phyloP scores from a whole-genome alignment of 1,139 yeast species.

The Suhomyces wounanorum region DNA sequence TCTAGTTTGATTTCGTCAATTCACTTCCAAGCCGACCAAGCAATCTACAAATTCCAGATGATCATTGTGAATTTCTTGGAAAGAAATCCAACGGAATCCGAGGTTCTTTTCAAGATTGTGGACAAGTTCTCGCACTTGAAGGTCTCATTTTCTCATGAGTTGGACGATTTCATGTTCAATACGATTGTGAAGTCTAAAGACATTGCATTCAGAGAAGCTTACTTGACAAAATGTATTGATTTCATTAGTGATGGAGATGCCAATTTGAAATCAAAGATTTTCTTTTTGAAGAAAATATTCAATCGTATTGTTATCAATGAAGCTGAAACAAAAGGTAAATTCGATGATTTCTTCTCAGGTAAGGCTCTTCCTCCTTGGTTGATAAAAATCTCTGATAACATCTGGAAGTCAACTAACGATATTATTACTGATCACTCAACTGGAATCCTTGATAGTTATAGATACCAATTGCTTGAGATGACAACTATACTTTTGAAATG shows the following conservation, averaged over 20 bases:
- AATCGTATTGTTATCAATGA: constrained; percentile 69
- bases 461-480: constrained; percentile 78
- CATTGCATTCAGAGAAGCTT: constrained; percentile 47
- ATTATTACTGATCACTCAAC: constrained; percentile 59
- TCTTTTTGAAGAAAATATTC: constrained; percentile 62
- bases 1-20: constrained; percentile 58
- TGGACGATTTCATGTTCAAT: constrained; percentile 62
- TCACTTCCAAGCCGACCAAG: constrained; percentile 75
- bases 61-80: constrained; percentile 54
- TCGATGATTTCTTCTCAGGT: constrained; percentile 50
- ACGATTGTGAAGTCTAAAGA: constrained; percentile 57
- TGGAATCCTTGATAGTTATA: constrained; percentile 72
- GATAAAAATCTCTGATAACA: constrained; percentile 54
- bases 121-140: constrained; percentile 50
- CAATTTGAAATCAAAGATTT: constrained; percentile 58
- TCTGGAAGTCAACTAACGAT: constrained; percentile 72
- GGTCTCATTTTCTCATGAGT: constrained; percentile 45
- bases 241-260: constrained; percentile 43
- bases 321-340: constrained; percentile 50
- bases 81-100: constrained; percentile 30
- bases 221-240: constrained; percentile 54
- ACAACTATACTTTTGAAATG: constrained; percentile 76
- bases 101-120: constrained; percentile 49
- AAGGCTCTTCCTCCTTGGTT: constrained; percentile 57
- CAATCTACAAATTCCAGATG: constrained; percentile 61